A percentile compares a stretch with the other conserved stretches of the same genome.
phyloP scores from a whole-genome alignment of 2,329 filamentous ascomycete species.

The Aspergillus awamori region DNA sequence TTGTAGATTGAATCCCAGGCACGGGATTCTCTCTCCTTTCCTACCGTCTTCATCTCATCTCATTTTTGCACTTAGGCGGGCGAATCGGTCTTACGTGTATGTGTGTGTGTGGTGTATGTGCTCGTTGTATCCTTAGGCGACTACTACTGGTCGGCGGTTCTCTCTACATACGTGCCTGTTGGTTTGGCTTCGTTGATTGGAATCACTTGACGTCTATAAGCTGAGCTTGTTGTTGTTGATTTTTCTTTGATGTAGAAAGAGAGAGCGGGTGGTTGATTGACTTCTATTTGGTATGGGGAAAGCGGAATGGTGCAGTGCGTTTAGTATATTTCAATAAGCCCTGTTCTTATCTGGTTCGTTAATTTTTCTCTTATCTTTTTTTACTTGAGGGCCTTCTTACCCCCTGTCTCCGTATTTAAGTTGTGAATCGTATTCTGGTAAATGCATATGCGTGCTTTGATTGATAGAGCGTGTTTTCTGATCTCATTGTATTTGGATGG shows the following conservation, averaged over 20 bases:
- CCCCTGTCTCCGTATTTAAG: too few relatives aligned
- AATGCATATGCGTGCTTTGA: too few relatives aligned
- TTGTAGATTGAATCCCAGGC: constrained; percentile 22
- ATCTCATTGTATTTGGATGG: too few relatives aligned
- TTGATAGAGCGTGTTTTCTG: too few relatives aligned
- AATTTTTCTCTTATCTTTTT: too few relatives aligned
- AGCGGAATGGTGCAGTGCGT: neutral
- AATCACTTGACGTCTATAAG: neutral
- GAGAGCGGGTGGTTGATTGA: neutral
- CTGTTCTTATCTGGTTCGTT: too few relatives aligned
- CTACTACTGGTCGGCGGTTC: neutral
- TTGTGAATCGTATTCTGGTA: too few relatives aligned
- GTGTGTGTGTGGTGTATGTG: constrained; percentile 13
- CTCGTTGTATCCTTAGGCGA: neutral
- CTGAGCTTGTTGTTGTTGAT: neutral
- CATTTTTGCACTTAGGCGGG: constrained; percentile 17
- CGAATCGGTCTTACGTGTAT: constrained; percentile 30
- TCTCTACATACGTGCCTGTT: neutral
- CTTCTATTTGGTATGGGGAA: neutral
- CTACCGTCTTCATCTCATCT: constrained; percentile 19
- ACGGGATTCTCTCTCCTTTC: constrained; percentile 27
- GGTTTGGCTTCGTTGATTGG: neutral
- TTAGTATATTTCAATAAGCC: too few relatives aligned
- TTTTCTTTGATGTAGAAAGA: neutral
- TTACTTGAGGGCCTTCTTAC: too few relatives aligned